Evolutionary conservation across 2,329 filamentous ascomycete genomes (phyloP).

Genomic region (Ascochyta lentis): DNA sequence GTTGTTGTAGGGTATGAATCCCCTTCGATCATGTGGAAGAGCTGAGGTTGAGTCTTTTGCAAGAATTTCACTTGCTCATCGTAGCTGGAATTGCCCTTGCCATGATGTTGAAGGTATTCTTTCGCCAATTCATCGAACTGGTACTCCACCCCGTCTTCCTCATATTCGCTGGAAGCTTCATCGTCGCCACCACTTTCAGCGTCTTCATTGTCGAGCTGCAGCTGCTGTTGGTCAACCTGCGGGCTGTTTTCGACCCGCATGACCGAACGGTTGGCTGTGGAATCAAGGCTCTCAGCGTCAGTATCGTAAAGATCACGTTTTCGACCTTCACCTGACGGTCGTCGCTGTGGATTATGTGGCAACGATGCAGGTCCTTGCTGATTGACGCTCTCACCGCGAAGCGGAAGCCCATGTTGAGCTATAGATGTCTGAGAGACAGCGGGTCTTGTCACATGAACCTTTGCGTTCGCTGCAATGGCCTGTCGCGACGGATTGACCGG

Average conservation of each 20-base stretch:
- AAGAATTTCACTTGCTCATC: constrained; percentile 13
- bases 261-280: constrained; percentile 36
- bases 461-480: constrained; percentile 32
- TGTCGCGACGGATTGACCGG: constrained; percentile 20
- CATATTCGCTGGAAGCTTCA: constrained; percentile 12
- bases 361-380: constrained; percentile 21
- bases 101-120: constrained; percentile 1
- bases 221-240: constrained; percentile 15
- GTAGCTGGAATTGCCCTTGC: background rate
- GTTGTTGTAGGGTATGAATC: constrained; percentile 50
- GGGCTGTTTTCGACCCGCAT: constrained; percentile 25
- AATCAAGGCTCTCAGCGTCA: constrained; percentile 48
- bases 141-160: constrained; percentile 3
- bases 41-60: background rate
- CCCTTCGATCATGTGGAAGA: constrained; percentile 27
- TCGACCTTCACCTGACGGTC: constrained; percentile 20
- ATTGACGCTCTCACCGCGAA: constrained; percentile 15
- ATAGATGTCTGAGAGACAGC: constrained; percentile 20
- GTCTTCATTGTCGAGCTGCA: constrained; percentile 17
- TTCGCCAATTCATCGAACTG: background rate
- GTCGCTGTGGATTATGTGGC: constrained; percentile 24
- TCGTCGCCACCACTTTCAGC: constrained; percentile 19
- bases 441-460: constrained; percentile 20
- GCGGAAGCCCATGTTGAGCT: background rate
- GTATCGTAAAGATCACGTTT: constrained; percentile 44